Evolutionary conservation across 257 asterid species (phyloP).

Genomic region (Lycium ferocissimum): DNA sequence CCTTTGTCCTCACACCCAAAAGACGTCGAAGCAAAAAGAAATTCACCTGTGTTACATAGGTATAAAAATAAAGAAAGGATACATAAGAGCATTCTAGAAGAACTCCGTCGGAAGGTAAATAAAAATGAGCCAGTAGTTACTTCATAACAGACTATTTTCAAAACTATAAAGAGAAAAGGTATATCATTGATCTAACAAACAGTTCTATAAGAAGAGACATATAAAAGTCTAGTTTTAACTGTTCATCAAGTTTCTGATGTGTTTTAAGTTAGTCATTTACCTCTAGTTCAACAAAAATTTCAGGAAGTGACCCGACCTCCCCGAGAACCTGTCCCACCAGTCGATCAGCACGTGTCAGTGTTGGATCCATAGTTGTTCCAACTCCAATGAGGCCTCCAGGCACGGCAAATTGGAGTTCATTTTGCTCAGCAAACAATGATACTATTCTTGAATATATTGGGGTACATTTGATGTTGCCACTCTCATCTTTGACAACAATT

Average conservation of each 20-base stretch:
- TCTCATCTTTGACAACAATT: conserved; percentile 90
- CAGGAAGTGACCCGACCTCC: conserved; percentile 96
- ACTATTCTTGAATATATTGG: conserved; percentile 94
- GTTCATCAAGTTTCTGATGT: background rate
- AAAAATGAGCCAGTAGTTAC: background rate
- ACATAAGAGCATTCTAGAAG: conserved; percentile 1
- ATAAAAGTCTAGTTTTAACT: background rate
- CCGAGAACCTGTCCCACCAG: conserved; percentile 99
- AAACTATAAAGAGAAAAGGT: background rate
- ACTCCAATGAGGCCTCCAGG: conserved; percentile 99
- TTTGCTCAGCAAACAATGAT: conserved; percentile 89
- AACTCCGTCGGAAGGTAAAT: background rate
- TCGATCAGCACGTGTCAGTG: conserved; percentile 98
- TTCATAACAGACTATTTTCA: background rate
- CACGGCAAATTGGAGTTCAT: conserved; percentile 92
- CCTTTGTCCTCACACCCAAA: conserved; percentile 93
- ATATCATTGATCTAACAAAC: background rate
- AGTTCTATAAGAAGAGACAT: background rate
- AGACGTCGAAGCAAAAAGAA: conserved; percentile 86
- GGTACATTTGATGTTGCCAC: conserved; percentile 82
- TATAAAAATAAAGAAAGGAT: background rate
- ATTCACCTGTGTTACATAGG: conserved; percentile 63
- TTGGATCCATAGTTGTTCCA: conserved; percentile 98
- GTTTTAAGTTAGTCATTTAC: conserved; percentile 45
- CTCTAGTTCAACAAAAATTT: conserved; percentile 85